Base-by-base conservation (phyloP, 164 flowering plant species). In the Amborella trichopoda region DNA sequence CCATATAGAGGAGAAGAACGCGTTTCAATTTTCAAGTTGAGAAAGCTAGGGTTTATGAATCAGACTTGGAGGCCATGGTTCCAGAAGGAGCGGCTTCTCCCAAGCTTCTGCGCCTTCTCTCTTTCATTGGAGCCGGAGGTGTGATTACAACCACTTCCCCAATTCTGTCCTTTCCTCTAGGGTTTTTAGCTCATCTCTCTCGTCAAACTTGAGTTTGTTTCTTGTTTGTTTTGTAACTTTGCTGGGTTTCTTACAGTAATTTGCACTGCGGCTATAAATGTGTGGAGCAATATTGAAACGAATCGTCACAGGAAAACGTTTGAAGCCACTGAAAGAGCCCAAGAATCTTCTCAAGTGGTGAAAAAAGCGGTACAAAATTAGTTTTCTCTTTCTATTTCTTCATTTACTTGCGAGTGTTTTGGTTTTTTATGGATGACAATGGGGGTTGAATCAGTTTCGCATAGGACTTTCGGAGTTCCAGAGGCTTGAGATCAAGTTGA, bases 181-280 rank as follows among this genome's bases (percentile, higher is more conserved):
- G 12, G 1, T 10, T 12, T n/a, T 17, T 13, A 28, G 5, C 16
- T 18, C 12, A 5, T n/a, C 1, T 18, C 5, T 18, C 23, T 38
- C 38, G 27, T 16, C 26, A 23, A 38, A 32, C 36, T 14, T 37
- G 6, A 18, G n/a, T 37, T 8, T 37, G 9, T 37, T 37, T 37
- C 40, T 37, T 37, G n/a, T 5, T 37, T 37, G 0, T 5, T 6
- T 3, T 14, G 2, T 3, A 5, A 6, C 19, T 37, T 37, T 37
- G 40, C 40, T 37, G n/a, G 40, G 5, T 37, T 37, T 46, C 20
- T 26, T 19, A 11, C 53, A 59, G 63, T 59, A 3, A 32, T 59
- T 12, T 53, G 63, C 53, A 48, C 63, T 23, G 33, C 58, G 5
- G 58, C 53, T 14, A 59, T 59, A 5, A 59, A 59, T 48, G 44